phyloP scores from a whole-genome alignment of 805 yeast genomes.

The Nakazawaea ishiwadae region DNA sequence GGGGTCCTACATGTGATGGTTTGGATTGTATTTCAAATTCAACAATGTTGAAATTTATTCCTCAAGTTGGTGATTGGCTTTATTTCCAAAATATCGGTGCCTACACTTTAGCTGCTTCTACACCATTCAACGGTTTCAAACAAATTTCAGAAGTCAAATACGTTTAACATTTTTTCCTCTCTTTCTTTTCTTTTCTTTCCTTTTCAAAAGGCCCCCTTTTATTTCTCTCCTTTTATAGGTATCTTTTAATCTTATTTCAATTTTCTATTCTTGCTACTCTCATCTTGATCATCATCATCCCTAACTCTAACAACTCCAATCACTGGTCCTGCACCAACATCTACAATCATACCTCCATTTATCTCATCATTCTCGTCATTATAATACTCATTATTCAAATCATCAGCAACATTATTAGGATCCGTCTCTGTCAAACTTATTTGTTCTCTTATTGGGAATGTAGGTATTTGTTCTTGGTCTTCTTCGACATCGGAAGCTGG shows the following conservation, averaged over 20 bases:
- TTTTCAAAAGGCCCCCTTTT: neutral
- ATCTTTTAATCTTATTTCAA: neutral
- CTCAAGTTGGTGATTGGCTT: constrained; percentile 88
- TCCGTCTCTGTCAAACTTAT: constrained; percentile 3
- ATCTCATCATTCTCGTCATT: neutral
- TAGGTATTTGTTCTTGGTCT: neutral
- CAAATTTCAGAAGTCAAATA: constrained; percentile 57
- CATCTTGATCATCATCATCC: neutral
- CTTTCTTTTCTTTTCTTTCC: neutral
- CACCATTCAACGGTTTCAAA: constrained; percentile 86
- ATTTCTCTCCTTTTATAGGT: neutral
- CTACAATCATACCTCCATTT: constrained; percentile 21
- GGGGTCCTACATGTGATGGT: constrained; percentile 99
- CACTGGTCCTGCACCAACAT: constrained; percentile 13
- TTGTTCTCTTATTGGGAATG: neutral
- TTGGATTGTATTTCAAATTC: constrained; percentile 71
- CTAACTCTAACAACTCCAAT: constrained; percentile 1
- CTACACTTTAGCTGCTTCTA: constrained; percentile 89
- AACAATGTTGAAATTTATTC: constrained; percentile 50
- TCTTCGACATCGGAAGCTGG: constrained; percentile 14
- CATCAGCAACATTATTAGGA: constrained; percentile 22
- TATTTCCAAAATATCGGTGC: constrained; percentile 85
- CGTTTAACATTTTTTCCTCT: constrained; percentile 33
- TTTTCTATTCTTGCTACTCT: neutral
- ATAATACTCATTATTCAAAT: constrained; percentile 17